phyloP scores from a whole-genome alignment of 2,329 filamentous ascomycete genomes.

The Alternaria sp. region DNA sequence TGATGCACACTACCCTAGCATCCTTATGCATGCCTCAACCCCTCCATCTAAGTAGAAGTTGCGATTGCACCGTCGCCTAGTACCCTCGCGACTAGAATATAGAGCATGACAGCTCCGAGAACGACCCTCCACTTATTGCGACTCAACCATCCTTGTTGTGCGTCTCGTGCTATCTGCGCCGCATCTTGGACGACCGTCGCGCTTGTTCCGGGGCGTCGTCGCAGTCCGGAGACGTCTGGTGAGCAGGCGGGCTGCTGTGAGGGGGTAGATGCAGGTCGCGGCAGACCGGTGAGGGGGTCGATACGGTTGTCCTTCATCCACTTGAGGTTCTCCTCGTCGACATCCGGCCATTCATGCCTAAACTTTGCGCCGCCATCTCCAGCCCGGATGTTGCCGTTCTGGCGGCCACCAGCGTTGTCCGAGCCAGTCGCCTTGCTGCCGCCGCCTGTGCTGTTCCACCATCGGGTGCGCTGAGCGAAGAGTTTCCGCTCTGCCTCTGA shows the following conservation, averaged over 20 bases:
- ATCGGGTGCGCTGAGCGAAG: slow-evolving; percentile 79
- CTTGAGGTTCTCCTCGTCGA: slow-evolving; percentile 87
- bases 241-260: slow-evolving; percentile 62
- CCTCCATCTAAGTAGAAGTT: slow-evolving; percentile 11
- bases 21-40: neutral
- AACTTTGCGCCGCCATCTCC: slow-evolving; percentile 95
- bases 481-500: slow-evolving; percentile 79
- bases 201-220: slow-evolving; percentile 68
- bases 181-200: slow-evolving; percentile 78
- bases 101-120: slow-evolving; percentile 76
- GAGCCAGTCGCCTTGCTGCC: slow-evolving; percentile 68
- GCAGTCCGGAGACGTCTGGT: slow-evolving; percentile 69
- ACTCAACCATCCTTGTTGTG: slow-evolving; percentile 81
- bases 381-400: slow-evolving; percentile 73
- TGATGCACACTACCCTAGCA: neutral
- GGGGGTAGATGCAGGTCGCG: slow-evolving; percentile 59
- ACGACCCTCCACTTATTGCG: slow-evolving; percentile 80
- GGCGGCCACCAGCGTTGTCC: slow-evolving; percentile 56
- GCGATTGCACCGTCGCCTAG: slow-evolving; percentile 61
- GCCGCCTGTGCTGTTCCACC: slow-evolving; percentile 97
- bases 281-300: slow-evolving; percentile 76
- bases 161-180: slow-evolving; percentile 75
- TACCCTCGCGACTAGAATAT: slow-evolving; percentile 81
- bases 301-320: slow-evolving; percentile 89
- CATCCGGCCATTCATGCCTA: slow-evolving; percentile 84